These are phyloP conservation scores for Terfezia claveryi DNA, from an alignment of 495 filamentous ascomycete species.

Conservation along the genomic window DNA sequence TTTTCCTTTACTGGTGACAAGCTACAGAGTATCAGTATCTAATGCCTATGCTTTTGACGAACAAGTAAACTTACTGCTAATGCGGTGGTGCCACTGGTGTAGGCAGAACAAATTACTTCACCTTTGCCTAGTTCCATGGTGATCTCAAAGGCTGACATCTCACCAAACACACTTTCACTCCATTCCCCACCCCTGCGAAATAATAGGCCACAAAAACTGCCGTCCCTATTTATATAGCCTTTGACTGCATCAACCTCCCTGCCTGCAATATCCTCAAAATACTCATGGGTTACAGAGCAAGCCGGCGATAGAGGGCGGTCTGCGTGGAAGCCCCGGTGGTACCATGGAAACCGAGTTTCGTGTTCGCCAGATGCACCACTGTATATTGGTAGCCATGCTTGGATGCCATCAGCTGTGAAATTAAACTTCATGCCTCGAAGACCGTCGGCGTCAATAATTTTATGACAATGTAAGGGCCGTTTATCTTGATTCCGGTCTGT, in stretches of 20 bases:
- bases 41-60: not conserved
- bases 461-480: not conserved
- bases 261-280: not conserved
- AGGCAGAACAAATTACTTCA: slow-evolving; percentile 1
- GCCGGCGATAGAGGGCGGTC: not conserved
- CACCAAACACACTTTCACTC: slow-evolving; percentile 12
- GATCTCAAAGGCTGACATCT: slow-evolving; percentile 14
- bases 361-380: not conserved
- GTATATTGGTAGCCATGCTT: not conserved
- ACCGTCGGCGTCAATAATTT: not conserved
- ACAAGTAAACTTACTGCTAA: slow-evolving; percentile 6
- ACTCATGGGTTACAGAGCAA: not conserved
- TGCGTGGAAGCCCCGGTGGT: not conserved
- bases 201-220: slow-evolving; percentile 13
- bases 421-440: not conserved
- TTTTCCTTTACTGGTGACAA: slow-evolving; percentile 11
- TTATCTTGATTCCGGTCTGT: slow-evolving; percentile 9
- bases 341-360: not conserved
- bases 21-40: slow-evolving; percentile 9
- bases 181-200: slow-evolving; percentile 13
- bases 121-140: slow-evolving; percentile 10
- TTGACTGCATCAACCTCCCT: slow-evolving; percentile 14
- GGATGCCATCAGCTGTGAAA: not conserved
- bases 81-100: not conserved
- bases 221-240: slow-evolving; percentile 12